These are phyloP conservation scores for Cubamyces sp. DNA, from an alignment of 768 basidiomycete species.

Conservation along the genomic window DNA sequence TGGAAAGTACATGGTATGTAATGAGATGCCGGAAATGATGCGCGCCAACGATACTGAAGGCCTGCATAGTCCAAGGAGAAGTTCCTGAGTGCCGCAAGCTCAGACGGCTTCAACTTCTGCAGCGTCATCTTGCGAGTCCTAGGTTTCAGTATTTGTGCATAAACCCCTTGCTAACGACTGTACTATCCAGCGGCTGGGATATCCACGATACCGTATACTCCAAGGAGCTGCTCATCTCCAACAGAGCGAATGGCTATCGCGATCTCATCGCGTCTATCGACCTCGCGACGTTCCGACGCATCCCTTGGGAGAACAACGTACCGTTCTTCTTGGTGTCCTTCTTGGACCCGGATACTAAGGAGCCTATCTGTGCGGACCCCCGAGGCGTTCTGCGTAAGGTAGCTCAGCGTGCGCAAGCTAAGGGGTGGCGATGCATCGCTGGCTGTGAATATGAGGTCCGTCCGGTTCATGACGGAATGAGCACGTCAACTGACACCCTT, in stretches of 20 bases:
- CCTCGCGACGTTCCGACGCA: conserved; percentile 82
- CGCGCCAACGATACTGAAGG: conserved; percentile 9
- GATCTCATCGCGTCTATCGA: conserved; percentile 90
- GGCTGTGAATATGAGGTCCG: conserved; percentile 93
- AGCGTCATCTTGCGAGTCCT: conserved; percentile 85
- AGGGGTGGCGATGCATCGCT: conserved; percentile 70
- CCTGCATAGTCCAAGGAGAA: conserved; percentile 82
- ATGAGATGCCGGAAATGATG: neutral
- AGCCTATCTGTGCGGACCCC: conserved; percentile 82
- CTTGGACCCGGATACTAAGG: conserved; percentile 81
- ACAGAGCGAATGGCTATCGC: conserved; percentile 88
- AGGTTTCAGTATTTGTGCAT: neutral
- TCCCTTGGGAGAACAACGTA: conserved; percentile 90
- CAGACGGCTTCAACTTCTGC: conserved; percentile 91
- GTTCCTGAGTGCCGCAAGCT: conserved; percentile 79
- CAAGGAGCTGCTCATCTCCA: conserved; percentile 87
- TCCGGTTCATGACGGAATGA: conserved; percentile 8
- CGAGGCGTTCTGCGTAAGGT: conserved; percentile 75
- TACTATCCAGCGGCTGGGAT: conserved; percentile 75
- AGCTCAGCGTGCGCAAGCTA: conserved; percentile 49
- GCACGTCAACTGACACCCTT: neutral
- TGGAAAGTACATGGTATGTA: conserved; percentile 87
- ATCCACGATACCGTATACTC: conserved; percentile 88
- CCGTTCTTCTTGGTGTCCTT: conserved; percentile 95
- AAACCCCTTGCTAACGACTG: neutral